These are phyloP conservation scores for Teratosphaeria viscida DNA, from an alignment of 2,329 filamentous ascomycete species.

Conservation along the genomic window DNA sequence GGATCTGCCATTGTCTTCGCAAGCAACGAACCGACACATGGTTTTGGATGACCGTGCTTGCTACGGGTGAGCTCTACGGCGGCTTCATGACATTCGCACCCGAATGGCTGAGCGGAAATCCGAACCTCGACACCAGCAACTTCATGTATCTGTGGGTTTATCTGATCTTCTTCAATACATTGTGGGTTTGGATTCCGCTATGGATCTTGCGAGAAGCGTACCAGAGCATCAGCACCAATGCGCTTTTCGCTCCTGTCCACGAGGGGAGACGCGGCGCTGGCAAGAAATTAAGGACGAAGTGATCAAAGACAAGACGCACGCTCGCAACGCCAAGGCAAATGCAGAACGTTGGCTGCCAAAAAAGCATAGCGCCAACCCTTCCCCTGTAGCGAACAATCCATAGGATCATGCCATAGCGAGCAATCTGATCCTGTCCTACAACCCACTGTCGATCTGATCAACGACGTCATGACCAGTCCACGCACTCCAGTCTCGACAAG, in stretches of 20 bases:
- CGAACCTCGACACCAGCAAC: conserved; percentile 48
- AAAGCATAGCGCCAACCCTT: neutral
- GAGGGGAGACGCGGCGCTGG: neutral
- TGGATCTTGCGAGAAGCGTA: conserved; percentile 48
- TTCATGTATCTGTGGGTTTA: conserved; percentile 56
- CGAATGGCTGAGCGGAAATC: conserved; percentile 51
- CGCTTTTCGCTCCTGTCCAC: neutral
- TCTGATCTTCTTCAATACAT: conserved; percentile 52
- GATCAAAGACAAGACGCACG: neutral
- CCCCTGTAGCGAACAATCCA: too few species aligned
- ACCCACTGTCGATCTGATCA: conserved; percentile 42
- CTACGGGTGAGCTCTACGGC: conserved; percentile 55
- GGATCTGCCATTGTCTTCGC: conserved; percentile 41
- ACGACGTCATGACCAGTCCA: conserved; percentile 41
- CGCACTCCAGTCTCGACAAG: conserved; percentile 42
- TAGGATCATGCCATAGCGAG: neutral
- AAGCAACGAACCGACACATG: conserved; percentile 32
- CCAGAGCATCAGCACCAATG: conserved; percentile 24
- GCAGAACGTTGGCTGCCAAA: neutral
- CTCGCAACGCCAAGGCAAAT: neutral
- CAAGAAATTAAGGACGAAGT: neutral
- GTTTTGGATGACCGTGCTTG: conserved; percentile 49
- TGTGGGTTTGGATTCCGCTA: conserved; percentile 51
- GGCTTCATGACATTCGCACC: conserved; percentile 57
- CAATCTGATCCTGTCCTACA: conserved; percentile 23